Base-by-base conservation (phyloP, 148 eudicot species). In the Rhododendron kiyosumense region DNA sequence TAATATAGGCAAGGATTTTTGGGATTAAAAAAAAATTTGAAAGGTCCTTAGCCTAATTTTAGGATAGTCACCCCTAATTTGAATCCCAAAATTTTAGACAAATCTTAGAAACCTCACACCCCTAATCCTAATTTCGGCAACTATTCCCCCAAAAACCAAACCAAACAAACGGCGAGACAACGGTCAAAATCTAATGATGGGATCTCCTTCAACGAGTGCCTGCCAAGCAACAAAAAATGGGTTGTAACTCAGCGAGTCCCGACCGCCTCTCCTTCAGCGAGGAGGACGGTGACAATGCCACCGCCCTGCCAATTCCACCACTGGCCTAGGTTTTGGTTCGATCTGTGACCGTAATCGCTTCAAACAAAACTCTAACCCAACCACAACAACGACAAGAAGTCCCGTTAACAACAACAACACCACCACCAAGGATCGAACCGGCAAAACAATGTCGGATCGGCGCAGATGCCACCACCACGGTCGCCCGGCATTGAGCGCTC, bases 331-430 rank as follows among this genome's bases (percentile, higher is more conserved):
- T 45, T 84, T 94, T 32, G 92, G 88, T 67, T 90, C 94, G 8
- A 90, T 89, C 90, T 91, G 91, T 87, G 94, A 92, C 84, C 93
- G 94, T 13, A 89, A 91, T 52, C 90, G 88, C 74, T 88, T 93
- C 91, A 95, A 95, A 73, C 92, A 96, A 32, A 85, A 86, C 88
- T 88, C 77, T 89, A 88, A 28, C 80, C 85, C 57, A 82, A 41
- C 45, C 45, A 41, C 45, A 6, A 32, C n/a, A 15, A 32, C 83
- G 28, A 36, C n/a, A 11, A 81, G 43, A 51, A 43, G 49, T 46
- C 49, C 75, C 7, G 43, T 41, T 41, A 41, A 41, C 7, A 41
- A 5, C 43, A 41, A 41, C 43, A 5, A 0, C 45, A 41, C 0
- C 43, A 41, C 45, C 45, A 5, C 45, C 45, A 41, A 5, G 7